phyloP scores from a whole-genome alignment of 2,329 filamentous ascomycete species.

The Didymella sp. region DNA sequence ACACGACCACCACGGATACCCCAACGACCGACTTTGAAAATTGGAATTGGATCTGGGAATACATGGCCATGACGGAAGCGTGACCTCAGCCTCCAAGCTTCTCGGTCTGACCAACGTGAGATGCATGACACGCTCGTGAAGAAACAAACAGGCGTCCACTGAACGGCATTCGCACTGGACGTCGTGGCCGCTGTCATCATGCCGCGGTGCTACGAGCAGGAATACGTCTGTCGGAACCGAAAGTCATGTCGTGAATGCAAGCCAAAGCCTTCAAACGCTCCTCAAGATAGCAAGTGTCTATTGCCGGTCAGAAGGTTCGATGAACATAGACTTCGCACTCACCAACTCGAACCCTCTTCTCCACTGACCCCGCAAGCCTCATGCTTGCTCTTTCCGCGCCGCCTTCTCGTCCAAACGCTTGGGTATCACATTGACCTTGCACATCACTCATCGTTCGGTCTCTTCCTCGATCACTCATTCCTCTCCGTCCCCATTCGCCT shows the following conservation, averaged over 20 bases:
- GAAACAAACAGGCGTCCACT: background rate
- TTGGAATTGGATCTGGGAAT: constrained; percentile 3
- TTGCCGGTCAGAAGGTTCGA: background rate
- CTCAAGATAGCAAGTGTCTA: no score
- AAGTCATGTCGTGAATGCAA: no score
- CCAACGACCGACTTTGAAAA: constrained; percentile 23
- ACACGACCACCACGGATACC: constrained; percentile 28
- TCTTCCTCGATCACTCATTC: constrained; percentile 41
- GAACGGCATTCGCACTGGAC: background rate
- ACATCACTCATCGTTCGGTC: constrained; percentile 52
- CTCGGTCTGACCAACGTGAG: background rate
- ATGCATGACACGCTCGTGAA: background rate
- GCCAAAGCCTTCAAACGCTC: no score
- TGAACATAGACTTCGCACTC: background rate
- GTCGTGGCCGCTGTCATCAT: background rate
- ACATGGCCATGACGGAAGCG: background rate
- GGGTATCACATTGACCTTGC: background rate
- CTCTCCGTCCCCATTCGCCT: constrained; percentile 48
- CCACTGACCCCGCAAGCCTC: no score
- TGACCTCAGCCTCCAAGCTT: no score
- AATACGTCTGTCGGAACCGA: background rate
- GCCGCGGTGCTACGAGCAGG: no score
- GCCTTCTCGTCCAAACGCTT: background rate
- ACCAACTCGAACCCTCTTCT: background rate
- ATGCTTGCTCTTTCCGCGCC: no score